Evolutionary conservation across 2,329 filamentous ascomycete genomes (phyloP).

Genomic region (Colletotrichum eleusines): DNA sequence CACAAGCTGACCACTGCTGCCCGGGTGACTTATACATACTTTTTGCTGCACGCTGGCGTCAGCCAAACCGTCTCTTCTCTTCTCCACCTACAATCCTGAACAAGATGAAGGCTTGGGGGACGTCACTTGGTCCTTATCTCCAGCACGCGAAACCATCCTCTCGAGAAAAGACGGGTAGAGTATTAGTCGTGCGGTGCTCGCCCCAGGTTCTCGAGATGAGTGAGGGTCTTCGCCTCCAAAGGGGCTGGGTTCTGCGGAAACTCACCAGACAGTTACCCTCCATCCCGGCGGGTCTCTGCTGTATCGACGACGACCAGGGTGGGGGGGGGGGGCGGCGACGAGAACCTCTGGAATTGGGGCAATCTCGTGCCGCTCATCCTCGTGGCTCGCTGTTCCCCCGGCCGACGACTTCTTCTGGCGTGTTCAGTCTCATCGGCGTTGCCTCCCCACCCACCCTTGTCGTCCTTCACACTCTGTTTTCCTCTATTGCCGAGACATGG

Average conservation of each 20-base stretch:
- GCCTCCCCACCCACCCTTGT: slow-evolving; percentile 9
- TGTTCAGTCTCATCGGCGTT: slow-evolving; percentile 34
- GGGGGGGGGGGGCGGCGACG: too few species aligned
- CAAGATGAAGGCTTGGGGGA: slow-evolving; percentile 3
- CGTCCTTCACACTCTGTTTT: not conserved
- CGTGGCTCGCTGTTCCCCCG: slow-evolving; percentile 35
- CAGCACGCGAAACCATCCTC: not conserved
- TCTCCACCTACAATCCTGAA: not conserved
- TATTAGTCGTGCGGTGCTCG: not conserved
- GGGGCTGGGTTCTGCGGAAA: slow-evolving; percentile 32
- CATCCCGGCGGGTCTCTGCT: slow-evolving; percentile 35
- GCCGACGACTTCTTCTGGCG: slow-evolving; percentile 36
- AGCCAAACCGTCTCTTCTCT: slow-evolving; percentile 16
- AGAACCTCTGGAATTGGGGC: slow-evolving; percentile 38
- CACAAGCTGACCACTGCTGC: slow-evolving; percentile 24
- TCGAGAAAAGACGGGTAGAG: not conserved
- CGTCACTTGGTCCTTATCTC: slow-evolving; percentile 22
- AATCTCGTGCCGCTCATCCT: slow-evolving; percentile 37
- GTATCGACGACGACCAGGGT: slow-evolving; percentile 34
- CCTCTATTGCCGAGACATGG: slow-evolving; percentile 11
- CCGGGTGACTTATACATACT: slow-evolving; percentile 32
- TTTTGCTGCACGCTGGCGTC: slow-evolving; percentile 33
- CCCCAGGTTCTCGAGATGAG: slow-evolving; percentile 5
- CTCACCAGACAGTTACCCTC: slow-evolving; percentile 27
- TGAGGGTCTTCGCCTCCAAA: slow-evolving; percentile 19